Evolutionary conservation across 1,284 basidiomycete genomes (phyloP), one percentile per base, ranked within the genome.

Genomic region (Ustilago sp.): DNA sequence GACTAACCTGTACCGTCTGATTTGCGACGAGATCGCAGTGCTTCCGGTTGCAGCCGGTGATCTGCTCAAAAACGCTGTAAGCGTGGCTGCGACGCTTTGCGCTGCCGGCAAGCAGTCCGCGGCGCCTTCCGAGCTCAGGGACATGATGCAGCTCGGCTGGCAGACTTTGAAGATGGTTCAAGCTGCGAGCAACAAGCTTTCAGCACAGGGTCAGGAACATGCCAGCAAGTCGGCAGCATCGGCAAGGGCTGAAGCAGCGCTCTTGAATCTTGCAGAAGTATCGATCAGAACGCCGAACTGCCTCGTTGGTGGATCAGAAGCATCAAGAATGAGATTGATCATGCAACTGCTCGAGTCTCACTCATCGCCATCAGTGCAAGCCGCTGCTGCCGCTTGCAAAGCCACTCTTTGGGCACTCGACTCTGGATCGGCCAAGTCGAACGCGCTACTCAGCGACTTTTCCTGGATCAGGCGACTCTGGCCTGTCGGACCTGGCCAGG

Each of bases 11-110:
- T 76, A 57, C 47, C 68, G 68, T 57, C 61, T 76, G 53, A 68
- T 76, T 19, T 64, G 60, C 43, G 73, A 76, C 39, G 64, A 76
- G 51, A 35, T 61, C 13, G 47, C 57, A 34, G 5, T 56, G 13
- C 61, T 64, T 15, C 65, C 64, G 1, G 17, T 38, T 13, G 54
- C 54, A 32, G 53, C 62, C 11, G 38, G 56, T 19, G 70, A 79
- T n/a, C 38, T 79, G 23, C 75, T 88, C 28, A 58, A 72, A 3
- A 82, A 85, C 9, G 82, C 83, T 3, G 60, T 87, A 1, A 56
- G 72, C 12, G 56, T 74, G 0, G 72, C 69, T 17, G 78, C 80
- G 9, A 77, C 73, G 8, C 68, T 81, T 8, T 63, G 73, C 36
- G 51, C 68, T 8, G 61, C 65, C 17, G 62, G 68, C 38, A 63